Evolutionary conservation across 768 basidiomycete genomes (phyloP), one percentile per base, ranked within the genome.

Genomic region (Panellus pusillus): DNA sequence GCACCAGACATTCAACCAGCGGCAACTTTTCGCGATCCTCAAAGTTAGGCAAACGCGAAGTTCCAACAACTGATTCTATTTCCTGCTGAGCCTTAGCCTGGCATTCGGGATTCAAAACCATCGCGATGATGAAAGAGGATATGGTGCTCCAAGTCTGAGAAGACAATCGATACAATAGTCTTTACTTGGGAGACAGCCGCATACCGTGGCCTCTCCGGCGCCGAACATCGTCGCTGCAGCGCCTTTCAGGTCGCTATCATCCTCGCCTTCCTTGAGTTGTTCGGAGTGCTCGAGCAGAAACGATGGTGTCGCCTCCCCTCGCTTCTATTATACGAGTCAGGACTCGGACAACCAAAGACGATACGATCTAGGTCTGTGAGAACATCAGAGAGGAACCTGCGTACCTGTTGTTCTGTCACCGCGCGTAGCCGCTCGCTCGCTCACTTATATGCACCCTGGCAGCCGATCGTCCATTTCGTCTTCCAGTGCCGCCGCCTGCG

Each of bases 151-250:
- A 50, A 2, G 54, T 55, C 54, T 55, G 20, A 38, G n/a, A n/a
- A n/a, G n/a, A n/a, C n/a, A 45, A 31, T 17, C 2, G 15, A 17
- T 39, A 24, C 5, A 13, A 27, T 2, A n/a, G 13, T 27, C 28
- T 17, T 19, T 32, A 31, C 12, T 13, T 17, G 19, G 36, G 15
- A 44, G 28, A 39, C 20, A n/a, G n/a, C n/a, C n/a, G n/a, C n/a
- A 39, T 47, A 75, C 76, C 42, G 76, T 76, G 54, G 72, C 70
- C 9, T 68, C 70, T 20, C 54, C 54, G 1, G 48, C 54, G 8
- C 19, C 37, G 36, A 55, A 50, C 48, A 55, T 55, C 1, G 54
- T 35, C 2, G 38, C 48, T 1, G 54, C 54, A 15, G 43, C 29
- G 29, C 41, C 35, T 31, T 48, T 55, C 2, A 55, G 32, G 12